Percentiles rank a stretch among this genome's conserved stretches.
These are phyloP conservation scores for Ceratobasidium sp. DNA, from an alignment of 1,284 basidiomycete genomes.

Conservation along the genomic window DNA sequence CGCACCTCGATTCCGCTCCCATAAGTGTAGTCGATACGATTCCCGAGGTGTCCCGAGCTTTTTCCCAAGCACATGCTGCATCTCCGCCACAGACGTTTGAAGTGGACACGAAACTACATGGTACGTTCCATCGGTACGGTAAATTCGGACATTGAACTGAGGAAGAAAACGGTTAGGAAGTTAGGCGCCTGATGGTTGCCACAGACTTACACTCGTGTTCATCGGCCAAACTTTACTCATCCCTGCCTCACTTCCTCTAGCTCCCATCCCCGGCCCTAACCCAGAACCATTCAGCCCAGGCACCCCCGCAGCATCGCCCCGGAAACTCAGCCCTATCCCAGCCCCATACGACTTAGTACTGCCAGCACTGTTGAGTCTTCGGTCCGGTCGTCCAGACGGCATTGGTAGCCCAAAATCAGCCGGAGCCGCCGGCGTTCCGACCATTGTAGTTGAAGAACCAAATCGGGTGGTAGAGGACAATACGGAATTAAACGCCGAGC, in stretches of 20 bases:
- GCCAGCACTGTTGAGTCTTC: conserved; percentile 42
- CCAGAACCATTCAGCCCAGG: background rate
- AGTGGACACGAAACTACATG: conserved; percentile 75
- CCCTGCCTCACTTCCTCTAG: conserved; percentile 9
- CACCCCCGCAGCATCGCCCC: background rate
- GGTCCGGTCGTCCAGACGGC: conserved; percentile 26
- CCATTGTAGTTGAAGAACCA: no score
- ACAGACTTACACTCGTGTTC: conserved; percentile 5
- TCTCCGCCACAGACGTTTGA: conserved; percentile 73
- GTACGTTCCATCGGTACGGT: conserved; percentile 79
- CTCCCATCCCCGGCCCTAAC: conserved; percentile 1
- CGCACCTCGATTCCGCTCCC: conserved; percentile 84
- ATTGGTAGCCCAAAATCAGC: no score
- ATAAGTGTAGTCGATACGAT: conserved; percentile 80
- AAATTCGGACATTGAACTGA: conserved; percentile 74
- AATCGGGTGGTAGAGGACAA: no score
- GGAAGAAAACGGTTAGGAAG: no score
- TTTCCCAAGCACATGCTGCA: conserved; percentile 71
- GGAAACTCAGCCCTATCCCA: background rate
- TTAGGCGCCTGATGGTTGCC: no score
- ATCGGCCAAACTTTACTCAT: conserved; percentile 12
- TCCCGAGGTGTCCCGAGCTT: conserved; percentile 61
- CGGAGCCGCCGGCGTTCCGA: no score
- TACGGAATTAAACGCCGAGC: no score
- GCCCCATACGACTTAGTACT: conserved; percentile 30